Conservation (phyloP, 768 basidiomycete genomes). For the Termitomyces sp. region DNA sequence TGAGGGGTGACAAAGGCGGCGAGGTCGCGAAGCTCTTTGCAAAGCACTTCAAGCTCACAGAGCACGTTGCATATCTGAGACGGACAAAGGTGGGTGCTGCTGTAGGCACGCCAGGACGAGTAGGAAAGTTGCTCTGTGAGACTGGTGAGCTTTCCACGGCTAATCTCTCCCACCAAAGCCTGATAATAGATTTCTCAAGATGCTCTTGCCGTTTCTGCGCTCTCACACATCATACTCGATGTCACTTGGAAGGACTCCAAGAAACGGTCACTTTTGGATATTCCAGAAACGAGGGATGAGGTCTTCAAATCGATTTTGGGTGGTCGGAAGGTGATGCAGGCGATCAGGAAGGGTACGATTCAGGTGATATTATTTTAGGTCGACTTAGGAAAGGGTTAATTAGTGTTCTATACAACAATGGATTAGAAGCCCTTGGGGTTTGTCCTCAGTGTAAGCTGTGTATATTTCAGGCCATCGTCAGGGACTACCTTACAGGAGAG, state of each 20-base stretch:
- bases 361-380: conserved; percentile 76
- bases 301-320: conserved; percentile 75
- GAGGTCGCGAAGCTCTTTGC: conserved; percentile 96
- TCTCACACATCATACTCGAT: conserved; percentile 86
- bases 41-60: conserved; percentile 87
- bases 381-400: conserved; percentile 3
- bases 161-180: neutral
- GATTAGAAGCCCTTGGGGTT: conserved; percentile 92
- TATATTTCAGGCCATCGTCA: conserved; percentile 1
- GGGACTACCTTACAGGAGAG: neutral
- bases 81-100: conserved; percentile 87
- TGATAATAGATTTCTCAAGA: conserved; percentile 41
- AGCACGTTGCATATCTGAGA: conserved; percentile 81
- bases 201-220: conserved; percentile 65
- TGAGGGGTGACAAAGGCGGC: conserved; percentile 80
- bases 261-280: conserved; percentile 72
- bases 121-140: conserved; percentile 81
- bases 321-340: conserved; percentile 56
- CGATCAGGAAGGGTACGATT: conserved; percentile 69
- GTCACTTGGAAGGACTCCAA: conserved; percentile 72
- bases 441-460: conserved; percentile 76
- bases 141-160: conserved; percentile 44
- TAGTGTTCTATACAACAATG: conserved; percentile 15
- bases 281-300: conserved; percentile 82
- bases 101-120: conserved; percentile 88